Base-by-base conservation (phyloP, 2,329 filamentous ascomycete species). In the Fusarium buharicum region DNA sequence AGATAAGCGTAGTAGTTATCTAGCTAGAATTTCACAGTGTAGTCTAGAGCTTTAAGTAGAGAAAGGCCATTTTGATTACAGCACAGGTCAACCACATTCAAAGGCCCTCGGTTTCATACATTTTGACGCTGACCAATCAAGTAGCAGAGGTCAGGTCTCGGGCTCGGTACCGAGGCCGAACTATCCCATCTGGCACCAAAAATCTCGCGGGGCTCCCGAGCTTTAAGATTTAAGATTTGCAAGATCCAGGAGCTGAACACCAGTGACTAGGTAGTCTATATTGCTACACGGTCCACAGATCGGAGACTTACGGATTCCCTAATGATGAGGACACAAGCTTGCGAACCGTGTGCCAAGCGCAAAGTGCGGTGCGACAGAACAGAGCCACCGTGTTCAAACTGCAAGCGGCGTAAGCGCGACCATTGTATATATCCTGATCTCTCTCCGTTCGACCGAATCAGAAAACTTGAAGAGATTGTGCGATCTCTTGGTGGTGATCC, bases 121-220 rank as follows among this genome's bases (percentile, higher is more conserved):
- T 28, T 8, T 37, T 7, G 30, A 3, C 17, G 4, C 0, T 4
- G 3, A 0, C 58, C 58, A 61, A 61, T 56, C 31, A 61, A 2
- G 47, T 8, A 18, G 0, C 16, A 6, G 3, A 0, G 0, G 1
- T 1, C 4, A 17, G 24, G 22, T 9, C 18, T 62, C 59, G 57
- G 59, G 13, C 57, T 62, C 59, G 59, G 59, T 57, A 47, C 59
- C 59, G 59, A 62, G 45, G 1, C 57, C 57, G 59, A 62, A 37
- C 57, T 52, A 37, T 4, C 0, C 2, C 0, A 1, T 5, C 5
- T n/a, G 14, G 10, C 34, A 16, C 6, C 30, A 30, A 45, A 53
- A 57, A 44, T 4, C 41, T 52, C 51, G 51, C 37, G 27, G 37
- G 27, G 40, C 6, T 18, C 22, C 59, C 59, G 59, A 62, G 46